Evolutionary conservation across 495 filamentous ascomycete genomes (phyloP), one percentile per base, ranked within the genome.

Genomic region (Hypoxylon fragiforme): DNA sequence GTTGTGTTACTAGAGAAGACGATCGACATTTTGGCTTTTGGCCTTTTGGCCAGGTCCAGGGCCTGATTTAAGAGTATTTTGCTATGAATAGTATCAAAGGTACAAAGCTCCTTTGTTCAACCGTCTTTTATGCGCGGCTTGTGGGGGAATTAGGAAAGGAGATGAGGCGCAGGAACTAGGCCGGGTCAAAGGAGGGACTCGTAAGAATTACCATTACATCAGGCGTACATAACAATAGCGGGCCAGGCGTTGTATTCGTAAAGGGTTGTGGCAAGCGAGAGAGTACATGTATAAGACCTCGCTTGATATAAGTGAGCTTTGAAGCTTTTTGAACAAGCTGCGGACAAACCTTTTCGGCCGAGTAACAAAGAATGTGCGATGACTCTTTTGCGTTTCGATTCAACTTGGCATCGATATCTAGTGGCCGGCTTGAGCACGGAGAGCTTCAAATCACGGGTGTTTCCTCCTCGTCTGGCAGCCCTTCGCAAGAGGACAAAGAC

Each of bases 51-150:
- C 4, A 4, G 9, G 24, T 9, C 4, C 9, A 39, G 21, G 30
- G 38, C 36, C 40, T 14, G 22, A 12, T 14, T 51, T 46, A 55
- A 55, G 45, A 52, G 21, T 43, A 47, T 13, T 41, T 18, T 55
- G 43, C 48, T 56, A 56, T 56, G 47, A 52, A 62, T 62, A 62
- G 58, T n/a, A 40, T 51, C 7, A 47, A 32, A 21, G 18, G 3
- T 2, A 56, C 52, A 62, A 56, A 62, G 52, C 7, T 6, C 16
- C 44, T 44, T 57, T 61, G 36, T 50, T 31, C 46, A 3, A 21
- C 5, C 20, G 5, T 37, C 20, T 46, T 56, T 56, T 52, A 21
- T 35, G n/a, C 3, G 5, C 18, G 11, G 28, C 40, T 28, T 28
- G 9, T 28, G 24, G 4, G 24, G 24, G 24, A 28, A 4, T n/a